Conservation (phyloP, 2,329 filamentous ascomycete species). For the Ploettnerulaceae sp. region DNA sequence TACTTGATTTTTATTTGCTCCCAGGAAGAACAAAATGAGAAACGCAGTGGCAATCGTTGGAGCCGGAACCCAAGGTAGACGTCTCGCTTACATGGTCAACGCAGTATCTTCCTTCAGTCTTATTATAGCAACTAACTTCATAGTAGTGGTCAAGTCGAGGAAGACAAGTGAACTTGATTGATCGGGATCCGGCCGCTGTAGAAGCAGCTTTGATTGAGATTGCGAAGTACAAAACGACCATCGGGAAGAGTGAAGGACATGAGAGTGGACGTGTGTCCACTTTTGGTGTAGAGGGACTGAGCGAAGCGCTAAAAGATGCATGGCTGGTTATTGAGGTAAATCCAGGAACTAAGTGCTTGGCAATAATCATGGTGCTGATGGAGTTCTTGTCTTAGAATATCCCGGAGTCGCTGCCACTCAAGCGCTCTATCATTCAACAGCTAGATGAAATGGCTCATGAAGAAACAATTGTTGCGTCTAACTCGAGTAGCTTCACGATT, state of each 20-base stretch:
- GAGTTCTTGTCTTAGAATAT: slow-evolving; percentile 30
- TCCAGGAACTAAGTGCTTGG: not conserved
- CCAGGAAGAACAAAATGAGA: slow-evolving; percentile 1
- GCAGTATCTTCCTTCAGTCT: too few relatives aligned
- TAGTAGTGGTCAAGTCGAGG: slow-evolving; percentile 36
- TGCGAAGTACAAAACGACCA: slow-evolving; percentile 22
- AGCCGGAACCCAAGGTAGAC: slow-evolving; percentile 35
- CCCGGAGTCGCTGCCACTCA: slow-evolving; percentile 40
- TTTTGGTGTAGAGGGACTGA: slow-evolving; percentile 17
- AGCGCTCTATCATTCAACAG: slow-evolving; percentile 37
- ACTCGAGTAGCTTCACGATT: slow-evolving; percentile 44
- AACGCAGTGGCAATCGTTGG: slow-evolving; percentile 30
- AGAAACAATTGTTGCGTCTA: slow-evolving; percentile 41
- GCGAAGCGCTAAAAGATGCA: slow-evolving; percentile 22
- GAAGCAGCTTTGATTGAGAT: slow-evolving; percentile 30
- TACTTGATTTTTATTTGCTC: too few relatives aligned
- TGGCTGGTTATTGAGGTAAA: slow-evolving; percentile 36
- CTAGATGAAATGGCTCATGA: slow-evolving; percentile 37
- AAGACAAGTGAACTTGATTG: slow-evolving; percentile 33
- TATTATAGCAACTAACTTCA: too few relatives aligned
- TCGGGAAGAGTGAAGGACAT: slow-evolving; percentile 29
- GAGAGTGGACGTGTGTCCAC: slow-evolving; percentile 5
- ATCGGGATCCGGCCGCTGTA: slow-evolving; percentile 31
- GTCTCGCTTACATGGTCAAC: slow-evolving; percentile 38
- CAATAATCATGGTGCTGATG: not conserved